Evolutionary conservation across 441 rosid species (phyloP).

Genomic region (Dalechampia spathulata): DNA sequence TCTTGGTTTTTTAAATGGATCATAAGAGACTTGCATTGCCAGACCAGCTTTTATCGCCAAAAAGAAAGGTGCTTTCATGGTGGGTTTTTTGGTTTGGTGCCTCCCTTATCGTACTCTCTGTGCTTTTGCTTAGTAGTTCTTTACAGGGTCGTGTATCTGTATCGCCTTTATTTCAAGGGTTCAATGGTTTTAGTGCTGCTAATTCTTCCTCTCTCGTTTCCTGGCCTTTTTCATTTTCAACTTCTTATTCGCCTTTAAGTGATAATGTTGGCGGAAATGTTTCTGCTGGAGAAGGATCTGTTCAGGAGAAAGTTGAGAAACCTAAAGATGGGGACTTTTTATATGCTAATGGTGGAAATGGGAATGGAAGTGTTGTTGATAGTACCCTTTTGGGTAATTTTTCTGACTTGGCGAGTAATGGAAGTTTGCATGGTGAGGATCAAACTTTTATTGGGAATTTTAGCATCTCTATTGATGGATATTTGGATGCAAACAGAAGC

Average conservation of each 20-base stretch:
- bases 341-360: slow-evolving; percentile 15
- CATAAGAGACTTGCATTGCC: slow-evolving; percentile 29
- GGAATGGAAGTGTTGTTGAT: background rate
- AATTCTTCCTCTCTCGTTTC: no score
- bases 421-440: slow-evolving; percentile 12
- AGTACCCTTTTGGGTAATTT: slow-evolving; percentile 14
- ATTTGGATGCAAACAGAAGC: slow-evolving; percentile 12
- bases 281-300: no score
- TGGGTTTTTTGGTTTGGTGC: slow-evolving; percentile 41
- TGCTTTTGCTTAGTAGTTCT: slow-evolving; percentile 35
- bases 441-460: slow-evolving; percentile 8
- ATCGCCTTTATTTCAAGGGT: slow-evolving; percentile 40
- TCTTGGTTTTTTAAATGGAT: slow-evolving; percentile 27
- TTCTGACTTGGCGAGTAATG: slow-evolving; percentile 14
- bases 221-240: slow-evolving; percentile 28
- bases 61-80: slow-evolving; percentile 37
- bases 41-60: slow-evolving; percentile 40
- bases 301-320: no score
- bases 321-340: slow-evolving; percentile 17
- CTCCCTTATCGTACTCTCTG: slow-evolving; percentile 34
- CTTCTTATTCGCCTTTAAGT: slow-evolving; percentile 3
- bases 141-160: slow-evolving; percentile 32
- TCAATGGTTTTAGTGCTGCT: slow-evolving; percentile 21
- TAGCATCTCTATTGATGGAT: slow-evolving; percentile 6
- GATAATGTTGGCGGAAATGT: no score